Conservation (phyloP, 331 rosid genomes). For the Malus hybrid region DNA sequence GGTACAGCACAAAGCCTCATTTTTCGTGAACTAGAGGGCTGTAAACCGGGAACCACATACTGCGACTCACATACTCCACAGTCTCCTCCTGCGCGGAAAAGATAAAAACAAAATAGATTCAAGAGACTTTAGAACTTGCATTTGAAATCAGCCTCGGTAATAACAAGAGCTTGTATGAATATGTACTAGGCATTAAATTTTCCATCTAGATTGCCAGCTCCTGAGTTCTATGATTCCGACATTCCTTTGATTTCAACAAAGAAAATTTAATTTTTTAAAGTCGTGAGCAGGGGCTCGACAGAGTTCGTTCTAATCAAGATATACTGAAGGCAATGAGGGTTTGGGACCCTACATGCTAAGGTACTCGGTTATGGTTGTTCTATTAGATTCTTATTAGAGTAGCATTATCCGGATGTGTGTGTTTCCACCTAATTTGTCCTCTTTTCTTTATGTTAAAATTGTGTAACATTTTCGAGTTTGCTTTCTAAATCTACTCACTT, state of each 20-base stretch:
- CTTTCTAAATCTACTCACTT: neutral
- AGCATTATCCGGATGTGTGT: neutral
- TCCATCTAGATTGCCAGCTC: neutral
- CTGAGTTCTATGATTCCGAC: neutral
- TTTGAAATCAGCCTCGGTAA: neutral
- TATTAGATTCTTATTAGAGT: neutral
- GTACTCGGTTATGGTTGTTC: neutral
- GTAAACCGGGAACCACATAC: slow-evolving; percentile 88
- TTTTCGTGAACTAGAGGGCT: slow-evolving; percentile 91
- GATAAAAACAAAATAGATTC: neutral
- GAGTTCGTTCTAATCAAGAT: neutral
- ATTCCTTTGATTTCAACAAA: neutral
- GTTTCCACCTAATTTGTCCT: neutral
- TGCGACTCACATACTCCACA: slow-evolving; percentile 47
- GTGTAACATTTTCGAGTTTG: neutral
- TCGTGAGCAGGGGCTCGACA: neutral
- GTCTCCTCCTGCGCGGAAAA: slow-evolving; percentile 66
- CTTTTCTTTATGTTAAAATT: neutral
- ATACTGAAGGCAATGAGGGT: neutral
- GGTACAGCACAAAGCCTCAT: slow-evolving; percentile 24
- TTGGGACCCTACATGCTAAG: neutral
- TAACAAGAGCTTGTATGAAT: neutral
- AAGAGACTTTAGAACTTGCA: neutral
- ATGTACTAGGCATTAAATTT: neutral
- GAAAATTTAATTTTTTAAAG: neutral